Base-by-base conservation (phyloP, 208 protist species). In the Trypanosoma cruzi region DNA sequence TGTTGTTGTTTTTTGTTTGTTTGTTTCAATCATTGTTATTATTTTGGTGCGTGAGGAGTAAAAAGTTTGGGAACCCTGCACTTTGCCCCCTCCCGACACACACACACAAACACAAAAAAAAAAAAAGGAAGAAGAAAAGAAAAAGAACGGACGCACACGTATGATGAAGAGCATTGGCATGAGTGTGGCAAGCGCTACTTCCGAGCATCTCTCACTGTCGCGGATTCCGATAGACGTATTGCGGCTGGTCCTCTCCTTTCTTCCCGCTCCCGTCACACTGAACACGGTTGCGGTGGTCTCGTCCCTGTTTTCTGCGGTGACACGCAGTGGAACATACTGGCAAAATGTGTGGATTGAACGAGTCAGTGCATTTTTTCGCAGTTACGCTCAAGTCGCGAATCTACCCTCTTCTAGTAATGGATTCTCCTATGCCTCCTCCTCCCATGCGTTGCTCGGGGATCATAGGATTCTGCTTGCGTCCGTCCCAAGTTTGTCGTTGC, bases 201-300 rank as follows among this genome's bases (percentile, higher is more conserved):
- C 22, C 46, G 46, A 14, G 46, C 11, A n/a, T 0, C 42, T 36
- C 10, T 18, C 54, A 0, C 29, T 70, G 6, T 31, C 57, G 36
- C 31, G 31, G 37, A n/a, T 76, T 20, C 71, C 71, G 18, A 0
- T 50, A 0, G 71, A 68, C 40, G 40, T 70, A 3, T 14, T 76
- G 42, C 53, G 65, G 26, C 5, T 60, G 1, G 54, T 70, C 42
- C 58, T 76, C 42, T 65, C 64, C 5, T 76, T 67, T 71, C 54
- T 76, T 53, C 64, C 71, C 29, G 57, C 71, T 3, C 22, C 55
- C 8, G 14, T 46, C 31, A 61, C 49, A 18, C 0, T 76, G 1
- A 55, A 44, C 13, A 61, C 18, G 29, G 32, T 71, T 14, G 11
- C 57, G 16, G 18, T 0, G 11, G 49, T 66, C 32, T 44, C 71